These are phyloP conservation scores for Ramularia collo-cygni DNA, from an alignment of 2,329 filamentous ascomycete genomes.

Conservation along the genomic window DNA sequence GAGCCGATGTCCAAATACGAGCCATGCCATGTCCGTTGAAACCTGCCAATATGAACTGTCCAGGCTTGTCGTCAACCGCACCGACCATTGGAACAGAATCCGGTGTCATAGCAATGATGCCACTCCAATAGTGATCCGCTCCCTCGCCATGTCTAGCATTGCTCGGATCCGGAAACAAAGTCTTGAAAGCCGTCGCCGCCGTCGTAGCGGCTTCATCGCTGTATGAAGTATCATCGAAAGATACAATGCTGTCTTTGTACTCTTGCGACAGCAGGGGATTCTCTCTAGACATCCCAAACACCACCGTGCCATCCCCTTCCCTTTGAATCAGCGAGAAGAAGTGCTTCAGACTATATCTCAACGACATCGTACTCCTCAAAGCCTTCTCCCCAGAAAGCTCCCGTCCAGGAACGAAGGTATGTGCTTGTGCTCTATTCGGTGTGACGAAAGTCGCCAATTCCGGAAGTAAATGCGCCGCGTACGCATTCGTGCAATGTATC, in stretches of 20 bases:
- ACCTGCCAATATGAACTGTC: conserved; percentile 45
- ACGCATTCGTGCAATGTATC: conserved; percentile 38
- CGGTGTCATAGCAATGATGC: conserved; percentile 42
- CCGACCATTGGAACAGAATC: conserved; percentile 44
- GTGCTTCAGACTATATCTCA: conserved; percentile 41
- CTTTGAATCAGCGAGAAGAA: conserved; percentile 48
- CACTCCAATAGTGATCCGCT: conserved; percentile 42
- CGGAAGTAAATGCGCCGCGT: conserved; percentile 33
- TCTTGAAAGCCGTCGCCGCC: conserved; percentile 31
- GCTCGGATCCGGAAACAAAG: conserved; percentile 29
- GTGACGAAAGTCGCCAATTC: conserved; percentile 33
- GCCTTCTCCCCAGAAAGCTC: conserved; percentile 31
- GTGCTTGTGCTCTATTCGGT: conserved; percentile 41
- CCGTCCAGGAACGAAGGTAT: conserved; percentile 37
- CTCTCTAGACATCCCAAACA: conserved; percentile 39
- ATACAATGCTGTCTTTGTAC: conserved; percentile 24
- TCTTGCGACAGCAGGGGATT: conserved; percentile 31
- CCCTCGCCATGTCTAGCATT: conserved; percentile 36
- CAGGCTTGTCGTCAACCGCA: conserved; percentile 33
- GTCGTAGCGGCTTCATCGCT: conserved; percentile 37
- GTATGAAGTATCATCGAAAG: conserved; percentile 35
- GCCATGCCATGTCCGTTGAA: conserved; percentile 47
- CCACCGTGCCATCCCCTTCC: conserved; percentile 36
- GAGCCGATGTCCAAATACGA: conserved; percentile 42
- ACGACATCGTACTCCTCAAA: conserved; percentile 38